Evolutionary conservation across 345 rosid species (phyloP).

Genomic region (Corchorus capsularis): DNA sequence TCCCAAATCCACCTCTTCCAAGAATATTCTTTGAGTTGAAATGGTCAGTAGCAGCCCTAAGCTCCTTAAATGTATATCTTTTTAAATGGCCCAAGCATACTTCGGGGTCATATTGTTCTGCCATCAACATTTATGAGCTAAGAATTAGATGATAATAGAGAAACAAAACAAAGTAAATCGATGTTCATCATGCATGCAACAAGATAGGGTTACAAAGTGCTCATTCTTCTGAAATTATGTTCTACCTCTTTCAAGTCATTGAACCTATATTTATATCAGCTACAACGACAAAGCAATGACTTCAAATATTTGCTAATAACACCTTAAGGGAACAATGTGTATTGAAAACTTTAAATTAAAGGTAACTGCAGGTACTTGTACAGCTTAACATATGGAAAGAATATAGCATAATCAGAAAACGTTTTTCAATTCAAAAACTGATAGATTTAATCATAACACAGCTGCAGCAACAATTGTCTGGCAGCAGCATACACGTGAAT

Average conservation of each 20-base stretch:
- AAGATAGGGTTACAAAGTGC: not conserved
- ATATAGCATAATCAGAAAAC: not conserved
- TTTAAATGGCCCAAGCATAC: conserved; percentile 84
- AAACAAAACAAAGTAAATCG: not conserved
- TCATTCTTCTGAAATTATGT: not conserved
- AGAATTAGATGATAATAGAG: conserved; percentile 9
- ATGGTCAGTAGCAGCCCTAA: conserved; percentile 83
- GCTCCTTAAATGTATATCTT: conserved; percentile 89
- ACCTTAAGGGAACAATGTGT: not conserved
- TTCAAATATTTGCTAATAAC: not conserved
- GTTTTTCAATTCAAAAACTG: not conserved
- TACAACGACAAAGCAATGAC: not conserved
- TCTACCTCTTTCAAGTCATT: not conserved
- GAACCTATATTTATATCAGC: not conserved
- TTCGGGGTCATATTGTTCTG: conserved; percentile 95
- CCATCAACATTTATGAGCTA: conserved; percentile 22
- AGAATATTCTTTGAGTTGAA: conserved; percentile 85
- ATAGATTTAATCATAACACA: not conserved
- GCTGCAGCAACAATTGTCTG: not conserved
- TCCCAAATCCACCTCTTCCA: conserved; percentile 93
- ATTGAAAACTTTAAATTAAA: not conserved
- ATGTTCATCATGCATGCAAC: not conserved
- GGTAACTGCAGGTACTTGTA: not conserved
- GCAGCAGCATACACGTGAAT: not conserved
- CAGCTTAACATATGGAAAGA: not conserved